Conservation (phyloP, 495 filamentous ascomycete genomes). For the Neurospora terricola region DNA sequence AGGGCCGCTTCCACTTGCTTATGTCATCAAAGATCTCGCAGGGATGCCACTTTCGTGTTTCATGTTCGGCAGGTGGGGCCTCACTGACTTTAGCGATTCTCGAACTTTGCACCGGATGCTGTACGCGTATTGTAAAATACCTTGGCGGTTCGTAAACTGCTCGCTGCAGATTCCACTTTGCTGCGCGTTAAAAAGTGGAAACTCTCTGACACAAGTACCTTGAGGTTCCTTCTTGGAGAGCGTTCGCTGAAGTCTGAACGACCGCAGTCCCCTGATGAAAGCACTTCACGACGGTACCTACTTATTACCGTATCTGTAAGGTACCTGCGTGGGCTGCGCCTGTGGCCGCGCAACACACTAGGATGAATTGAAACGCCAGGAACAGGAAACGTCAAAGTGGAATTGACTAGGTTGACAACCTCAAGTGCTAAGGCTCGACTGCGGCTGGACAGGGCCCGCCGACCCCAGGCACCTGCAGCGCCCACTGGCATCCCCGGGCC, state of each 20-base stretch:
- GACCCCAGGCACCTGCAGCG: not conserved
- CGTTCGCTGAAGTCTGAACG: too few relatives aligned
- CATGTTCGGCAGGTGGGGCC: not conserved
- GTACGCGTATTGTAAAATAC: not conserved
- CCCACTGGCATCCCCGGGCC: not conserved
- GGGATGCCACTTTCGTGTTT: too few relatives aligned
- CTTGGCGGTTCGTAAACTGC: not conserved
- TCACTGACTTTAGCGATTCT: not conserved
- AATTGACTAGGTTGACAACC: not conserved
- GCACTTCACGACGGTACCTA: not conserved
- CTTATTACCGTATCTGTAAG: not conserved
- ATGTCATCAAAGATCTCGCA: not conserved
- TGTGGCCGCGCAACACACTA: not conserved
- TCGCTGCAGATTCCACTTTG: not conserved
- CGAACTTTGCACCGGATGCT: not conserved
- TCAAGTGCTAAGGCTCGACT: not conserved
- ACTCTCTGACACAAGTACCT: not conserved
- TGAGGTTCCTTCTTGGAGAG: not conserved
- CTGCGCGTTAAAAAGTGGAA: not conserved
- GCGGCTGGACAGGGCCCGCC: not conserved
- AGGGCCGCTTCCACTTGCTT: not conserved
- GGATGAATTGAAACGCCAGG: not conserved
- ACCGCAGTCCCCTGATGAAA: too few relatives aligned
- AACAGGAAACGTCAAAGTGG: not conserved
- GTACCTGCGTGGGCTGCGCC: not conserved